Evolutionary conservation across 2,329 filamentous ascomycete species (phyloP).

Genomic region (Hymenoscyphus occultus): DNA sequence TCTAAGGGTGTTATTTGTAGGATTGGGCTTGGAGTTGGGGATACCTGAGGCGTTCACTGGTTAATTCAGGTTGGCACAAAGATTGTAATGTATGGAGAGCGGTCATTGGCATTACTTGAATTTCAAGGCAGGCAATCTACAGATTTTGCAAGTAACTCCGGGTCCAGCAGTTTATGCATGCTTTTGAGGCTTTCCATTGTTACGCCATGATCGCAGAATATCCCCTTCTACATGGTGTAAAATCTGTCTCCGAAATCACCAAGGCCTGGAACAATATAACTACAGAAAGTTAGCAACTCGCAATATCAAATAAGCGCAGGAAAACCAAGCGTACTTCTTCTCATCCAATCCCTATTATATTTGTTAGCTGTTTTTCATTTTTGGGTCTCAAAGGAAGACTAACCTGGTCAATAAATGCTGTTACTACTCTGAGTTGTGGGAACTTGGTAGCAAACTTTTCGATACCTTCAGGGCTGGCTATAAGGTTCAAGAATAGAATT

Average conservation of each 20-base stretch:
- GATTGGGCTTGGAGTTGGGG: slow-evolving; percentile 20
- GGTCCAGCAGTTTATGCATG: neutral
- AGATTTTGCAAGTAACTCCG: neutral
- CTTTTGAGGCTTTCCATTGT: neutral
- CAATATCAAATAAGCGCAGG: neutral
- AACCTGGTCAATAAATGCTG: slow-evolving; percentile 87
- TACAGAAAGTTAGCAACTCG: slow-evolving; percentile 40
- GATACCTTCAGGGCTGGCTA: slow-evolving; percentile 93
- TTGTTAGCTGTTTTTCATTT: slow-evolving; percentile 18
- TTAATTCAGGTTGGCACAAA: neutral
- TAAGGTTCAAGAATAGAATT: slow-evolving; percentile 94
- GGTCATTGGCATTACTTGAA: neutral
- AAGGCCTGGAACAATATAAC: slow-evolving; percentile 90
- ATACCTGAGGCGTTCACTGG: slow-evolving; percentile 17
- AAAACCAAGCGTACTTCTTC: slow-evolving; percentile 73
- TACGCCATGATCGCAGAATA: neutral
- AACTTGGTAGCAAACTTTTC: slow-evolving; percentile 86
- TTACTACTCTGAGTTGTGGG: slow-evolving; percentile 86
- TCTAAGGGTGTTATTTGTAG: slow-evolving; percentile 37
- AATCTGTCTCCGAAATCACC: slow-evolving; percentile 96
- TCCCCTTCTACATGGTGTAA: slow-evolving; percentile 72
- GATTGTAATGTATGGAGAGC: neutral
- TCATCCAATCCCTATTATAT: slow-evolving; percentile 75
- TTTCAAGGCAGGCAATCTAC: neutral
- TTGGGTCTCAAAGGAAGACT: slow-evolving; percentile 23